Percentiles rank a stretch among this genome's conserved stretches.
Conservation (phyloP, 2,329 filamentous ascomycete species). For the Alternaria hordeiaustralica region DNA sequence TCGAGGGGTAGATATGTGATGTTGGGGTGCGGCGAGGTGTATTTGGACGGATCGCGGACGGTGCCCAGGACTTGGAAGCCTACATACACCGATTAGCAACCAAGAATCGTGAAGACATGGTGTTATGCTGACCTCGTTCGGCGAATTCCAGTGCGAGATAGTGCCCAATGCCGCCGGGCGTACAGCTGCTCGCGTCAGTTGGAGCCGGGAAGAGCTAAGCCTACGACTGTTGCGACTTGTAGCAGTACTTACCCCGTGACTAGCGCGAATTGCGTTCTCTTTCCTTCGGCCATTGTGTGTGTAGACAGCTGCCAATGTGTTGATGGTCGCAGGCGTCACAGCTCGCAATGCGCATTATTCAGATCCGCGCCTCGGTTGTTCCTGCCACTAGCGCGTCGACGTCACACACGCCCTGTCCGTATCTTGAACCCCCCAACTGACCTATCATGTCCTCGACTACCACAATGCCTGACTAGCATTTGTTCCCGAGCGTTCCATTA, state of each 20-base stretch:
- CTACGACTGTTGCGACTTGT: not conserved
- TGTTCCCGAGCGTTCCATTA: not conserved
- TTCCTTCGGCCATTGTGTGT: constrained; percentile 19
- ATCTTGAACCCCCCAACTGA: not conserved
- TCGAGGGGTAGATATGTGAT: constrained; percentile 64
- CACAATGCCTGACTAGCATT: not conserved
- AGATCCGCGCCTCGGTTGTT: not conserved
- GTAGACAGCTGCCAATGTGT: not conserved
- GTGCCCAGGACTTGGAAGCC: constrained; percentile 65
- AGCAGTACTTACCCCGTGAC: constrained; percentile 45
- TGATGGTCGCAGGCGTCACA: not conserved
- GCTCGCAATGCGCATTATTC: not conserved
- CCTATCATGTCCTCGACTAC: not conserved
- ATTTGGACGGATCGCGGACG: constrained; percentile 58
- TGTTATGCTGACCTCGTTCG: constrained; percentile 41
- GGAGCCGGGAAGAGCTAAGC: not conserved
- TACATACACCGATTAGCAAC: constrained; percentile 9
- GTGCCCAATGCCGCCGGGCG: constrained; percentile 65
- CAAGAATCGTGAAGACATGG: not conserved
- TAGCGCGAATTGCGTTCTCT: constrained; percentile 39
- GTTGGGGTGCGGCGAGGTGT: constrained; percentile 56
- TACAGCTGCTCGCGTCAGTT: constrained; percentile 49
- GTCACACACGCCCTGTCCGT: not conserved
- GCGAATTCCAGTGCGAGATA: constrained; percentile 65
- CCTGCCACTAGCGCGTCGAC: constrained; percentile 7